Evolutionary conservation across 129 eudicot genomes (phyloP), one percentile per base, ranked within the genome.

Genomic region (Helichrysum umbraculigerum): DNA sequence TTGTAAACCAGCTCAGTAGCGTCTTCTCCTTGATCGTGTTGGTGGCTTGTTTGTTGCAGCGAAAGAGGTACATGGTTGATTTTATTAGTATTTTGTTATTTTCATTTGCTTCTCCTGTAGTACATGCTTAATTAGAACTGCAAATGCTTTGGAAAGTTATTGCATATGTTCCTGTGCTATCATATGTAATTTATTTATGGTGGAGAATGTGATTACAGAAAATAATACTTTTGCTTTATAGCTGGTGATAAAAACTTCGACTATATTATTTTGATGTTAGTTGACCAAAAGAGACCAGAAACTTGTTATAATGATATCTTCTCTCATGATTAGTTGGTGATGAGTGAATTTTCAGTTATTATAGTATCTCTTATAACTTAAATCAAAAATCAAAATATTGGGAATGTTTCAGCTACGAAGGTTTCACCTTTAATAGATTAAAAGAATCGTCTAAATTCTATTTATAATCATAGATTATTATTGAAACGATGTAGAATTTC

Each of bases 31-130:
- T 71, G 98, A 89, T 65, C 93, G 93, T 37, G 87, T 86, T 76
- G 97, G 97, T 74, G 98, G 98, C 71, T 73, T 94, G 84, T 94
- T 91, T 89, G 90, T 91, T 51, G 98, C 96, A 37, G 98, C 98
- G 17, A 91, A 94, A 84, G 98, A 88, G 97, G 96, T 89, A 74
- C 75, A 75, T 71, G 12, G 14, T 41, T 9, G 12, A 10, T 41
- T 41, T 41, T 41, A 41, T 41, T 9, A 4, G 1, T 5, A 4
- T 4, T 35, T 6, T 35, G 1, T 35, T 5, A 4, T 35, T 4
- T 4, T 5, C 7, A 7, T 35, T 4, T 39, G 47, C 47, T 1
- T 8, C 47, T 39, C 47, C 3, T 39, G 47, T 39, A 39, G 47
- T 39, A 39, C 47, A 39, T 39, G 75, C 74, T 68, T 28, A 77